Base-by-base conservation (phyloP, 495 filamentous ascomycete species). In the Penicillium antarcticum region DNA sequence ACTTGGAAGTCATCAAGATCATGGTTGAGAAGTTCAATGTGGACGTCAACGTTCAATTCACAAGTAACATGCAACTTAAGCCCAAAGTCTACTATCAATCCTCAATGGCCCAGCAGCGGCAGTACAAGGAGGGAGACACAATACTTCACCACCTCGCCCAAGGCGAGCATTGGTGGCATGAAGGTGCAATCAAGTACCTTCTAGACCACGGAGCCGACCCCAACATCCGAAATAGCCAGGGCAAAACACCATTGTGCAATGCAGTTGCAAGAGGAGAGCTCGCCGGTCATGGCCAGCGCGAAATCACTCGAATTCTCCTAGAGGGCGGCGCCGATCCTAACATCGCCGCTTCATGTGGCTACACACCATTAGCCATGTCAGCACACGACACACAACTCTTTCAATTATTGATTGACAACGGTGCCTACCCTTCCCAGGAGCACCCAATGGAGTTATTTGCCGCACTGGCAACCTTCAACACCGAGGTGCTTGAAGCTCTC, bases 101-200 rank as follows among this genome's bases (percentile, higher is more conserved):
- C 2, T 43, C 21, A 10, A 46, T 55, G 36, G 29, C 42, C 3
- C 29, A 21, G 8, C 10, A 32, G 0, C 39, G 59, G 13, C 21
- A 45, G 31, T 55, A 52, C 17, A 39, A 55, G 33, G 45, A 52
- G 10, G 61, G 62, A 3, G 57, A 65, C 32, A 66, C 56, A 16
- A 59, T 69, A 29, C 61, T 78, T 3, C 73, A 75, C 54, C 33
- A 53, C 17, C 52, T 78, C 12, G 71, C 67, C 18, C 45, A 50
- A 21, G 70, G 68, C 2, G 48, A 52, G 1, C 58, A 74, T 29
- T 77, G 70, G 70, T 80, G 77, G 77, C 62, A 77, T 5, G 53
- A 62, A n/a, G 45, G 65, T 18, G 73, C 71, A 19, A 61, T 80
- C 11, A 63, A 58, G 7, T 80, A 76, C 38, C 58, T 79, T 0